These are phyloP conservation scores for Kondoa subrosea DNA, from an alignment of 768 basidiomycete genomes.

Conservation along the genomic window DNA sequence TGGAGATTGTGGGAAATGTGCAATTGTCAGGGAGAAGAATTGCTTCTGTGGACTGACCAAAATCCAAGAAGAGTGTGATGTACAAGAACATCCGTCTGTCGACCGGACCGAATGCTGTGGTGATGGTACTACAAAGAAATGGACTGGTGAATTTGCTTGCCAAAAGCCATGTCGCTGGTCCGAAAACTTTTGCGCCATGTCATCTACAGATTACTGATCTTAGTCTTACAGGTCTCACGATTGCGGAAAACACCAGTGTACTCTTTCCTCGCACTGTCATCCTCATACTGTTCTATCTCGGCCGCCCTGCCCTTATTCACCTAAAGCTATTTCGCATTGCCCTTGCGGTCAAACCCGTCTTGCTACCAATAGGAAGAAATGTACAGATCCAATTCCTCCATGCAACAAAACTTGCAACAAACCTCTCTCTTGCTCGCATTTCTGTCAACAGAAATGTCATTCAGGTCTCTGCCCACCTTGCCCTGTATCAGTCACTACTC, in stretches of 20 bases:
- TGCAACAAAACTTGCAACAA: slow-evolving; percentile 56
- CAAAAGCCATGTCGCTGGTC: slow-evolving; percentile 45
- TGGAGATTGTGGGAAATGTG: slow-evolving; percentile 55
- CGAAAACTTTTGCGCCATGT: slow-evolving; percentile 19
- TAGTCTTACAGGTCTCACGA: slow-evolving; percentile 44
- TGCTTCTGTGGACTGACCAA: slow-evolving; percentile 70
- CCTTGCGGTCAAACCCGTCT: slow-evolving; percentile 60
- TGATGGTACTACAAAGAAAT: slow-evolving; percentile 36
- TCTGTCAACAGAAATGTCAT: slow-evolving; percentile 57
- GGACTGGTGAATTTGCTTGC: slow-evolving; percentile 56
- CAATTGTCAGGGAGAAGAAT: slow-evolving; percentile 38
- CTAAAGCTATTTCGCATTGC: slow-evolving; percentile 50
- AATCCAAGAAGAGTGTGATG: slow-evolving; percentile 48
- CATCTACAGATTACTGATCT: slow-evolving; percentile 6
- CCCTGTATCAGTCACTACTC: slow-evolving; percentile 46
- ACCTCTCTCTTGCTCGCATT: slow-evolving; percentile 53
- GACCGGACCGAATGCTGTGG: slow-evolving; percentile 32
- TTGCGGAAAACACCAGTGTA: slow-evolving; percentile 60
- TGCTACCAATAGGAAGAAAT: slow-evolving; percentile 36
- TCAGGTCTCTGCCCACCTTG: slow-evolving; percentile 66
- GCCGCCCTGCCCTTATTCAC: slow-evolving; percentile 55
- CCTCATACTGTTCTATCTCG: slow-evolving; percentile 44
- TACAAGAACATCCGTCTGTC: slow-evolving; percentile 33
- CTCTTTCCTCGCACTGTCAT: slow-evolving; percentile 34
- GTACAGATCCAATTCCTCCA: slow-evolving; percentile 62